Evolutionary conservation across 495 filamentous ascomycete species (phyloP).

Genomic region (Annulohypoxylon moriforme): DNA sequence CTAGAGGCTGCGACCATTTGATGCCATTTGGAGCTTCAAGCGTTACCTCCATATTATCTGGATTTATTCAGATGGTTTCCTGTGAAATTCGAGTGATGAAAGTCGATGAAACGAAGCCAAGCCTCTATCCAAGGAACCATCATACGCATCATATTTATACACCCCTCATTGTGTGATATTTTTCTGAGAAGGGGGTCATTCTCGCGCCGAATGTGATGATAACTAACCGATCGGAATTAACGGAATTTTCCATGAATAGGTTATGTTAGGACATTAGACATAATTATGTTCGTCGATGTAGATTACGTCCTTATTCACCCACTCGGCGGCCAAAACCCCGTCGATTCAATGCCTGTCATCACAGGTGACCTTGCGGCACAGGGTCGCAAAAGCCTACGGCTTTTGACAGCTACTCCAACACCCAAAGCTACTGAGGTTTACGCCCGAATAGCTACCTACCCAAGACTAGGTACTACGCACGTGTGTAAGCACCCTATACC

Average conservation of each 20-base stretch:
- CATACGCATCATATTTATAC: conserved; percentile 1
- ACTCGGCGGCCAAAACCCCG: neutral
- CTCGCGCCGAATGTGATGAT: neutral
- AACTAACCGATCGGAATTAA: neutral
- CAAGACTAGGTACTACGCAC: too few species aligned
- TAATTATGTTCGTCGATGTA: neutral
- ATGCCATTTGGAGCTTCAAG: conserved; percentile 1
- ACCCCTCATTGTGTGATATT: neutral
- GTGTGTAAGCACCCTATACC: neutral
- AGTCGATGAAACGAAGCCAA: neutral
- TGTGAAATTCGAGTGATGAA: neutral
- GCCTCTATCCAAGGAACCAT: neutral
- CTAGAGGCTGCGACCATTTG: neutral
- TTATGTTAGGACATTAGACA: neutral
- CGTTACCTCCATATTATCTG: neutral
- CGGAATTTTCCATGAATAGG: neutral
- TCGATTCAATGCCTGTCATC: neutral
- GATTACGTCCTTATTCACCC: neutral
- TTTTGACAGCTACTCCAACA: neutral
- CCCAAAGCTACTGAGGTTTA: neutral
- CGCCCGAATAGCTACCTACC: neutral
- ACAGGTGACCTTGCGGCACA: neutral
- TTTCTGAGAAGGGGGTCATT: neutral
- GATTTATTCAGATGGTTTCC: neutral
- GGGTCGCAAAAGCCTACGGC: neutral